Conservation (phyloP, 2,329 filamentous ascomycete species). For the Setomelanomma holmii region DNA sequence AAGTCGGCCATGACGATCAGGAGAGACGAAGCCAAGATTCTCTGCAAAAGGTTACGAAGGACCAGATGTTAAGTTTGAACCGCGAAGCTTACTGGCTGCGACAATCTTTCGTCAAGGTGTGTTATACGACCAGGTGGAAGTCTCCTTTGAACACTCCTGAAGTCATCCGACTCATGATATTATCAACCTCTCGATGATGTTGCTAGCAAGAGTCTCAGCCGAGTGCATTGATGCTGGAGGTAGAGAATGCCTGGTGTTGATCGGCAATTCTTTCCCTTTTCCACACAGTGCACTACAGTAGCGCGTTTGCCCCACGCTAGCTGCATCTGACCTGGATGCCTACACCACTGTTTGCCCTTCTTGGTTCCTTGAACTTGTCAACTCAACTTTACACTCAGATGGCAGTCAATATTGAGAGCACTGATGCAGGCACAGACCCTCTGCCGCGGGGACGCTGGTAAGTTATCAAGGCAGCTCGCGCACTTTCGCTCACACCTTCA, state of each 20-base stretch:
- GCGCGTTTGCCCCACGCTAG: slow-evolving; percentile 32
- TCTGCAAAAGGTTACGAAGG: too few species aligned
- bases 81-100: too few species aligned
- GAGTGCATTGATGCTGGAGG: slow-evolving; percentile 1
- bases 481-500: slow-evolving; percentile 22
- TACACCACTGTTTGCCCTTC: slow-evolving; percentile 26
- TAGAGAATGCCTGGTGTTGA: slow-evolving; percentile 8
- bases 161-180: neutral
- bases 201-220: neutral
- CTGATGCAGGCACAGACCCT: slow-evolving; percentile 19
- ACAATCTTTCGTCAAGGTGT: too few species aligned
- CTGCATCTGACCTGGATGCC: slow-evolving; percentile 22
- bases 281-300: slow-evolving; percentile 21
- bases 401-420: slow-evolving; percentile 24
- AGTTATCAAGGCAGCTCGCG: neutral
- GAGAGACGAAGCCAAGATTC: neutral
- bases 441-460: slow-evolving; percentile 55
- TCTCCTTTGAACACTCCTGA: too few species aligned
- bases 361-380: slow-evolving; percentile 13
- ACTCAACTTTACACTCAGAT: slow-evolving; percentile 21
- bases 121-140: too few species aligned
- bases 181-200: neutral
- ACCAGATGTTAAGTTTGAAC: too few species aligned
- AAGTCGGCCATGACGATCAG: slow-evolving; percentile 58
- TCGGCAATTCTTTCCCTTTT: slow-evolving; percentile 31